Conservation (phyloP, 2,329 filamentous ascomycete genomes). For the Cordyceps cateniannulata region DNA sequence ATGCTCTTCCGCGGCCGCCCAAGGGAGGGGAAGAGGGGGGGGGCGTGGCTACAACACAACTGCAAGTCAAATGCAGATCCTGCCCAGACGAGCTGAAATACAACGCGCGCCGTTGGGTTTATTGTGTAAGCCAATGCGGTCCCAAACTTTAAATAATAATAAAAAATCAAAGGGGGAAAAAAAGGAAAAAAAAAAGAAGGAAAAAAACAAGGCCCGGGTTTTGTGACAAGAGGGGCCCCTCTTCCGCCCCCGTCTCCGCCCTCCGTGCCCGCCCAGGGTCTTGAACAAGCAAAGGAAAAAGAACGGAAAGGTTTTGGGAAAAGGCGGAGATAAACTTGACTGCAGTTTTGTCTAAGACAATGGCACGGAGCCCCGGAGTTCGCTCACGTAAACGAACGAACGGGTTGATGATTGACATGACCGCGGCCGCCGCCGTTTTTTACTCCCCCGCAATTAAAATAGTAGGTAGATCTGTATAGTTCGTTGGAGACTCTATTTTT, state of each 20-base stretch:
- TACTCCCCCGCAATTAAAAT: neutral
- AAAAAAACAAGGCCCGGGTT: neutral
- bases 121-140: neutral
- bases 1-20: neutral
- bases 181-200: neutral
- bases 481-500: too few relatives aligned
- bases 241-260: too few relatives aligned
- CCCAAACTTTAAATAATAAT: slow-evolving; percentile 4
- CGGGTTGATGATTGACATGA: neutral
- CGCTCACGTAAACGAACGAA: neutral
- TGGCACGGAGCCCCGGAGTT: neutral
- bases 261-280: too few relatives aligned
- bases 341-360: neutral
- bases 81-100: neutral
- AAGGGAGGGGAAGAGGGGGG: neutral
- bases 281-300: neutral
- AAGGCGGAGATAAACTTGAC: too few relatives aligned
- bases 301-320: too few relatives aligned
- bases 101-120: neutral
- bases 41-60: neutral
- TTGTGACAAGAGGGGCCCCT: too few relatives aligned
- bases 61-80: neutral
- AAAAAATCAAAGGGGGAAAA: neutral
- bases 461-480: too few relatives aligned
- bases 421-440: too few relatives aligned